phyloP scores from a whole-genome alignment of 1,284 basidiomycete species.

The Ceraceosorus bombacis region DNA sequence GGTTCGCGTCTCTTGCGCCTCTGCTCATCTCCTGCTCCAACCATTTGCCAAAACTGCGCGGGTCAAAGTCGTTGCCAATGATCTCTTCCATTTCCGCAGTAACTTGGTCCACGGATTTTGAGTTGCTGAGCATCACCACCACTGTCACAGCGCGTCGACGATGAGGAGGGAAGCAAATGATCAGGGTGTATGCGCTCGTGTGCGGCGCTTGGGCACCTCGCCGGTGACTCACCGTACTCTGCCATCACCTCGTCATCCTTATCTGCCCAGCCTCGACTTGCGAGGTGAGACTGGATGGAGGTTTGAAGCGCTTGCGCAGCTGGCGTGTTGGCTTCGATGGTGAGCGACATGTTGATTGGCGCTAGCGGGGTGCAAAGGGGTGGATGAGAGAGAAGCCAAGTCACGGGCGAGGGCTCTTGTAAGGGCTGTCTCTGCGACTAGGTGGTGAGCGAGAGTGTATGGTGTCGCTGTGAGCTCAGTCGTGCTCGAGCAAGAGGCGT shows the following conservation, averaged over 20 bases:
- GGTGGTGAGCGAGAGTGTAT: too few species aligned
- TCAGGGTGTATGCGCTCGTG: not conserved
- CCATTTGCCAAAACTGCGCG: slow-evolving; percentile 22
- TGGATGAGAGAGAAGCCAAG: too few species aligned
- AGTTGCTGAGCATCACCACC: slow-evolving; percentile 42
- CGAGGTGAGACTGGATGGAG: slow-evolving; percentile 31
- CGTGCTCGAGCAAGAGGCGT: too few species aligned
- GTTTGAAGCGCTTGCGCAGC: slow-evolving; percentile 19
- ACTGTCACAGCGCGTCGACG: slow-evolving; percentile 40
- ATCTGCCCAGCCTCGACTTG: slow-evolving; percentile 24
- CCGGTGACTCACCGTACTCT: not conserved
- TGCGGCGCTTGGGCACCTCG: not conserved
- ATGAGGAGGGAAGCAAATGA: slow-evolving; percentile 6
- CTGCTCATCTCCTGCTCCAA: slow-evolving; percentile 7
- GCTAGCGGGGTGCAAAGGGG: too few species aligned
- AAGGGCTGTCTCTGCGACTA: too few species aligned
- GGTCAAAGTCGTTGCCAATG: slow-evolving; percentile 6
- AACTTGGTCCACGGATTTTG: slow-evolving; percentile 19
- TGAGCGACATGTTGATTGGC: not conserved
- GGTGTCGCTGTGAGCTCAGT: too few species aligned
- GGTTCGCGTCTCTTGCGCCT: too few species aligned
- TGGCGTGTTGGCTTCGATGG: not conserved
- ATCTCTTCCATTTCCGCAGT: slow-evolving; percentile 17
- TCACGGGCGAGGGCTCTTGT: too few species aligned
- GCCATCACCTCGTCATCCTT: slow-evolving; percentile 35